Conservation (phyloP, 441 rosid species). For the Kokia cookei region DNA sequence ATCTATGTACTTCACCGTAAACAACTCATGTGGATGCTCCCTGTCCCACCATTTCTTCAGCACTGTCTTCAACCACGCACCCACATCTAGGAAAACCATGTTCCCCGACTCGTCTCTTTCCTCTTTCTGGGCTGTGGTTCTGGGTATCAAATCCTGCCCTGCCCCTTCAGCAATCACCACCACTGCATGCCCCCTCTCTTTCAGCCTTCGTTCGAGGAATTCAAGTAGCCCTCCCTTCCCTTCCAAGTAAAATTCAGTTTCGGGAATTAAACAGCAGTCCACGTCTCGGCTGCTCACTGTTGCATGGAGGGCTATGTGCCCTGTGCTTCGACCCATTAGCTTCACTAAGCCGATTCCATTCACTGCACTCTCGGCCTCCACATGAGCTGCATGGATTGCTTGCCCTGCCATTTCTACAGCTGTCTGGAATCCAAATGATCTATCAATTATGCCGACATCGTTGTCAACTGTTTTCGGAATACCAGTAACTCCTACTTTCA, state of each 20-base stretch:
- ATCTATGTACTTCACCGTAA: conserved; percentile 73
- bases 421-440: conserved; percentile 89
- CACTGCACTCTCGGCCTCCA: conserved; percentile 4
- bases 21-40: conserved; percentile 59
- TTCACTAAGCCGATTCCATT: conserved; percentile 59
- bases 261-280: conserved; percentile 87
- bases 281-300: conserved; percentile 91
- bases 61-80: conserved; percentile 74
- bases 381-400: conserved; percentile 39
- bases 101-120: conserved; percentile 86
- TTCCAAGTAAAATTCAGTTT: conserved; percentile 59
- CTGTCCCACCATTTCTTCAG: conserved; percentile 69
- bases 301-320: conserved; percentile 83
- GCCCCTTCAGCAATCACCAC: conserved; percentile 88
- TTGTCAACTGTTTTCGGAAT: conserved; percentile 90
- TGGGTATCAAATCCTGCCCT: conserved; percentile 76
- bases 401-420: conserved; percentile 90
- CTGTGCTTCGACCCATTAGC: conserved; percentile 90
- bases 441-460: conserved; percentile 77
- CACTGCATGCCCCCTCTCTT: conserved; percentile 64
- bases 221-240: conserved; percentile 73
- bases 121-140: conserved; percentile 31
- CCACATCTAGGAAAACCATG: conserved; percentile 70
- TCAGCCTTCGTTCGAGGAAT: conserved; percentile 46
- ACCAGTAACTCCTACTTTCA: conserved; percentile 39